These are phyloP conservation scores for Pulveroboletus sp. DNA, from an alignment of 768 basidiomycete species.

Conservation along the genomic window DNA sequence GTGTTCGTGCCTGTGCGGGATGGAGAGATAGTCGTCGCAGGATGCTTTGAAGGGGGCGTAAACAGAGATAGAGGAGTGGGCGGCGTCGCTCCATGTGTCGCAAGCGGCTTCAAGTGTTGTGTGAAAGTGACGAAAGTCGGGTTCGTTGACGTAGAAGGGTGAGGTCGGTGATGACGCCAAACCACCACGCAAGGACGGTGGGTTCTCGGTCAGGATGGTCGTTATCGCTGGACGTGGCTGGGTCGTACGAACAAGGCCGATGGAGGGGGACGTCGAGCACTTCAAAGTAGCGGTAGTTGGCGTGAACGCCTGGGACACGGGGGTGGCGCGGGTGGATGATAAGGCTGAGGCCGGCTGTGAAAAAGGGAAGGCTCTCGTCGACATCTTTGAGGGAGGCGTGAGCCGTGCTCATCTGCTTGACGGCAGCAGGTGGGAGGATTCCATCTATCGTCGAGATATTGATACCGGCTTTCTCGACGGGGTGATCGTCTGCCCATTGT, in stretches of 20 bases:
- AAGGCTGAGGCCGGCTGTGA: slow-evolving; percentile 17
- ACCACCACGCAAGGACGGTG: slow-evolving; percentile 24
- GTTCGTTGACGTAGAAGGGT: slow-evolving; percentile 47
- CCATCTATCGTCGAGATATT: slow-evolving; percentile 18
- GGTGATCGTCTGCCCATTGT: slow-evolving; percentile 3
- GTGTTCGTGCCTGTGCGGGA: slow-evolving; percentile 48
- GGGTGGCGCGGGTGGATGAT: slow-evolving; percentile 24
- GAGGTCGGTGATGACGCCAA: slow-evolving; percentile 34
- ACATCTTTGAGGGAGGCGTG: slow-evolving; percentile 15
- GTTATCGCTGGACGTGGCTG: neutral
- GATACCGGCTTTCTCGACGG: slow-evolving; percentile 22
- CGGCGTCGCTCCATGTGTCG: slow-evolving; percentile 34
- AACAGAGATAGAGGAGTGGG: slow-evolving; percentile 18
- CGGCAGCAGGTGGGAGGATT: slow-evolving; percentile 15
- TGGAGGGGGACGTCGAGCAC: slow-evolving; percentile 10
- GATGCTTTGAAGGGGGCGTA: slow-evolving; percentile 46
- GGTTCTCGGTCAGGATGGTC: neutral
- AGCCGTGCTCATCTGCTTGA: slow-evolving; percentile 21
- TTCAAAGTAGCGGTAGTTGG: slow-evolving; percentile 28
- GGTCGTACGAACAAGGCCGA: neutral
- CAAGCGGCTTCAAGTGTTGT: slow-evolving; percentile 38
- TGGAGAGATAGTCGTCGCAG: slow-evolving; percentile 52
- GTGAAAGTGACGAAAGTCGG: slow-evolving; percentile 48
- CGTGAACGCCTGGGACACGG: slow-evolving; percentile 15
- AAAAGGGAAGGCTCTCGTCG: slow-evolving; percentile 12